Evolutionary conservation across 768 basidiomycete genomes (phyloP).

Genomic region (Hebeloma cylindrosporum): DNA sequence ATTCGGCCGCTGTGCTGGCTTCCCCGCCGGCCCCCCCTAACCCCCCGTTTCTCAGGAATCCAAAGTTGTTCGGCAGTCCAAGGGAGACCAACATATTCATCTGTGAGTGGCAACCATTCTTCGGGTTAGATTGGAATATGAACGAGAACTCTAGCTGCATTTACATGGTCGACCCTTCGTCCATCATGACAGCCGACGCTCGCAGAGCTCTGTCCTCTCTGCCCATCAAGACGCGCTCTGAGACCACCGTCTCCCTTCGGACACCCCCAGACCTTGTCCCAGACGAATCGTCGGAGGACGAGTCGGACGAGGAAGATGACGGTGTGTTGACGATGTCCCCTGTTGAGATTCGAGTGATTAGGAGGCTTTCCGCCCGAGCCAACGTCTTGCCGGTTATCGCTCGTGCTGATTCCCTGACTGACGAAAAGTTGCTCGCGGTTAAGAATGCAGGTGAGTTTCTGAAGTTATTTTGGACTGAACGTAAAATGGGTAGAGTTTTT

Average conservation of each 20-base stretch:
- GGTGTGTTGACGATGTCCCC: slow-evolving; percentile 67
- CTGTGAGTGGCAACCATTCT: slow-evolving; percentile 49
- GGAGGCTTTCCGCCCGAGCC: slow-evolving; percentile 67
- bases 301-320: slow-evolving; percentile 49
- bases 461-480: slow-evolving; percentile 1
- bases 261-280: slow-evolving; percentile 54
- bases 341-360: slow-evolving; percentile 76
- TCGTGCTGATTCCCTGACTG: slow-evolving; percentile 79
- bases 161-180: slow-evolving; percentile 80
- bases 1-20: background rate
- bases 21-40: background rate
- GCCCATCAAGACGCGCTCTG: slow-evolving; percentile 61
- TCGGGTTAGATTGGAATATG: slow-evolving; percentile 10
- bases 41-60: slow-evolving; percentile 58
- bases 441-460: slow-evolving; percentile 58
- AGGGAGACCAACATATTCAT: slow-evolving; percentile 89
- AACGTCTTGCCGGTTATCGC: slow-evolving; percentile 85
- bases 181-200: slow-evolving; percentile 57
- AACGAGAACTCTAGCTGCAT: slow-evolving; percentile 56
- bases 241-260: slow-evolving; percentile 58
- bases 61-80: slow-evolving; percentile 83
- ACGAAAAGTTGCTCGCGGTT: slow-evolving; percentile 66
- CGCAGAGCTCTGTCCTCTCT: slow-evolving; percentile 49
- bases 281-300: slow-evolving; percentile 52
- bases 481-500: slow-evolving; percentile 3